Base-by-base conservation (phyloP, 1,139 yeast genomes). In the Suhomyces chickasaworum region DNA sequence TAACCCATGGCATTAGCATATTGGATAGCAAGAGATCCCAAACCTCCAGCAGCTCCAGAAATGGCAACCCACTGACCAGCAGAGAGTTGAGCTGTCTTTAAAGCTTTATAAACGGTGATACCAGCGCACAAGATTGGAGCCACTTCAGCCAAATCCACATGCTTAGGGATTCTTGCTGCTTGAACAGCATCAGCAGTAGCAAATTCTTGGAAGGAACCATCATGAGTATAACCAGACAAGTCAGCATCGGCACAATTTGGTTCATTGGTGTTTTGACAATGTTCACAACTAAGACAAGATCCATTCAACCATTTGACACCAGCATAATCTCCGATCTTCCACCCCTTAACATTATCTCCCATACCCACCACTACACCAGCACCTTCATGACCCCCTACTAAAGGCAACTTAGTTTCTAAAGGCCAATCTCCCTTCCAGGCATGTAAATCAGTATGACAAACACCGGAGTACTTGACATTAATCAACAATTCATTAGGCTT, bases 371-470 rank as follows among this genome's bases (percentile, higher is more conserved):
- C 90, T 31, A 79, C 78, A 68, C 91, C 91, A 34, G 89, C 89
- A 72, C 93, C 93, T 71, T 85, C 91, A 64, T 85, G 91, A 60
- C 91, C 91, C 59, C 90, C 90, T 39, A 86, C 88, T 53, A 85
- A 72, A 31, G 90, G 89, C 54, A 84, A 74, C 65, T 84, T 84
- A 53, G 81, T 75, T 44, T 63, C 75, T 57, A 83, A 69, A 49
- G 89, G 89, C 89, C 89, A 83, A 64, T 84, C 89, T 63, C 89
- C 89, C 61, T 83, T 80, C 88, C 89, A 84, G 39, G 89, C 90
- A 66, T 84, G 90, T 60, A 84, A 75, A 64, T 84, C 90, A 39
- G 89, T 84, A 71, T 84, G 90, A 64, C 90, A 84, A 41, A 84
- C 90, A 68, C 90, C 90, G 9, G 89, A 84, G 71, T 83, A 84